Evolutionary conservation across 1,284 basidiomycete species (phyloP), one percentile per base, ranked within the genome.

Genomic region (Cryptococcus sp.): DNA sequence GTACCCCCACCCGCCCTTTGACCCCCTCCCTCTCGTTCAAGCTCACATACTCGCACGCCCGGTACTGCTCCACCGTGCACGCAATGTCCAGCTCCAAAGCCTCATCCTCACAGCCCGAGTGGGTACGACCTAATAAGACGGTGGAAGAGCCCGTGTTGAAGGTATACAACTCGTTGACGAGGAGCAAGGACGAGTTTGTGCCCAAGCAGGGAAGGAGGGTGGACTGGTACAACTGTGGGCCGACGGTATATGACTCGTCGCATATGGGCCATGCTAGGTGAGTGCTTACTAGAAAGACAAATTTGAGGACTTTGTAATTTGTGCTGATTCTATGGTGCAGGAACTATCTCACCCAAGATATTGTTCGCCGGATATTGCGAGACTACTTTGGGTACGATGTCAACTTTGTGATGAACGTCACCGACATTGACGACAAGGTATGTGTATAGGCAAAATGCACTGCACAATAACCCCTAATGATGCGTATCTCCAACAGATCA

Each of bases 321-420:
- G 23, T 37, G 12, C 50, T 50, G 50, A 49, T 36, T 1, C 8
- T 33, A 6, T 33, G 28, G 4, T 24, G 2, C 76, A 93, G 95
- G 69, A 98, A 97, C 81, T 99, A 99, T 79, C 89, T 98, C 44
- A 93, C 96, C 0, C 95, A 98, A 77, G 96, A 99, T 76, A 85
- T 98, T 66, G 82, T 99, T 45, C 83, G 96, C 54, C 82, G 96
- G 51, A 92, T 99, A 60, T 82, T 98, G 79, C 82, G 87, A 1
- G 93, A 98, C 79, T 98, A 97, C 78, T 97, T 98, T 78, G 89
- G 89, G 46, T 98, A 96, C 74, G 90, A 98, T 71, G 87, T 98
- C 57, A 91, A 97, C 75, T 98, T 98, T 76, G 95, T 98, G 56
- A 97, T 97, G 93, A 99, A 99, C 78, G 87, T 99, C 69, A 99